A percentile compares a stretch with the other conserved stretches of the same genome.
Conservation (phyloP, 345 rosid genomes). For the Euphorbia peplus region DNA sequence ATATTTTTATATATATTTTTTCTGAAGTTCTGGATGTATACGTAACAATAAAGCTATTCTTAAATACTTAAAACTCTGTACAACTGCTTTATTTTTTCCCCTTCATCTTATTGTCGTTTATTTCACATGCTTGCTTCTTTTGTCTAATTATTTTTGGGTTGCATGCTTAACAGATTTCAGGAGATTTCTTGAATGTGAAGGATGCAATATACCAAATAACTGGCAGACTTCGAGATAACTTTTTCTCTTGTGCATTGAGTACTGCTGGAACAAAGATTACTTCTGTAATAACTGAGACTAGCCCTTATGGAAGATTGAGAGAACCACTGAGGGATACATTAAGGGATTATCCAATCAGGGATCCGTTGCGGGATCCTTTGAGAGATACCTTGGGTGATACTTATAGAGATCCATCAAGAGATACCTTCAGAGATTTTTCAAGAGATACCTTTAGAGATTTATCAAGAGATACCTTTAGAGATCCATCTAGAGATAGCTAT, state of each 20-base stretch:
- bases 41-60: no score
- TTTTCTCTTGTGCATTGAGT: slow-evolving; percentile 42
- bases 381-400: slow-evolving; percentile 11
- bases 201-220: slow-evolving; percentile 77
- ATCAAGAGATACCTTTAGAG: slow-evolving; percentile 3
- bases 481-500: not conserved
- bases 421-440: slow-evolving; percentile 1
- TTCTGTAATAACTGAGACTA: slow-evolving; percentile 47
- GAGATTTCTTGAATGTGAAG: slow-evolving; percentile 65
- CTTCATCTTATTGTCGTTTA: no score
- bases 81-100: no score
- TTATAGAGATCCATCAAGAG: slow-evolving; percentile 2
- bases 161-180: slow-evolving; percentile 60
- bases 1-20: no score
- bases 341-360: slow-evolving; percentile 12
- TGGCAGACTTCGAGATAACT: slow-evolving; percentile 70
- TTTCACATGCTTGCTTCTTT: not conserved
- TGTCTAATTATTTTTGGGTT: slow-evolving; percentile 12
- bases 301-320: slow-evolving; percentile 33
- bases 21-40: no score
- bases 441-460: slow-evolving; percentile 9
- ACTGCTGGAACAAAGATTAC: slow-evolving; percentile 41
- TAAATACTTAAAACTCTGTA: no score
- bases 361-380: not conserved
- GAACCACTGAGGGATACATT: slow-evolving; percentile 11